These are phyloP conservation scores for Striga asiatica DNA, from an alignment of 257 asterid species.

Conservation along the genomic window DNA sequence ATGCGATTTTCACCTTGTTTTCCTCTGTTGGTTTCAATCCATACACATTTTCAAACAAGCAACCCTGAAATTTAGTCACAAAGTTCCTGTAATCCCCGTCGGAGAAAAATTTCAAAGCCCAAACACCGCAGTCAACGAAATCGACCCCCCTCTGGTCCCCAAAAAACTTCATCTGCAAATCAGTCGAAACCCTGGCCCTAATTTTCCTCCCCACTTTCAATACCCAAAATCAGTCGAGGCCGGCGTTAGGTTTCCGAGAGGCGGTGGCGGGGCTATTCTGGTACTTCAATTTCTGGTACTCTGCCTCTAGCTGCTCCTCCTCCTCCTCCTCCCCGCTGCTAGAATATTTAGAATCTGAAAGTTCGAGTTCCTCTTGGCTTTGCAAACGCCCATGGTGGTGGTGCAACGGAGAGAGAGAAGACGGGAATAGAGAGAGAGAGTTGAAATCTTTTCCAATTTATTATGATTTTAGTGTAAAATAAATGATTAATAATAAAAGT, in stretches of 20 bases:
- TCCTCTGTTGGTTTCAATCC: constrained; percentile 69
- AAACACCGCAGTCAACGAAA: constrained; percentile 83
- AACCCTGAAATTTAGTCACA: constrained; percentile 61
- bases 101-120: constrained; percentile 71
- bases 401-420: too few species aligned
- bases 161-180: constrained; percentile 77
- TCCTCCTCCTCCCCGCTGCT: constrained; percentile 39
- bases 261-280: constrained; percentile 23
- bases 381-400: constrained; percentile 75
- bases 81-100: constrained; percentile 75
- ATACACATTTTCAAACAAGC: constrained; percentile 84
- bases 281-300: constrained; percentile 62
- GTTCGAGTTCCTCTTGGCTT: constrained; percentile 91
- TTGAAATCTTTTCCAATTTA: too few species aligned
- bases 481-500: too few species aligned
- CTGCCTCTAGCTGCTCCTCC: constrained; percentile 38
- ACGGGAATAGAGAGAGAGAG: too few species aligned
- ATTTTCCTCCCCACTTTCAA: constrained; percentile 66
- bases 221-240: constrained; percentile 60
- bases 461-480: too few species aligned
- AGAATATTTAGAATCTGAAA: constrained; percentile 77
- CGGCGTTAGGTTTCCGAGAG: constrained; percentile 19
- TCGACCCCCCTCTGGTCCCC: constrained; percentile 96
- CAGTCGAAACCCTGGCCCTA: constrained; percentile 60
- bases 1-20: constrained; percentile 61